Conservation (phyloP, 495 filamentous ascomycete genomes). For the Geoglossum glabrum region DNA sequence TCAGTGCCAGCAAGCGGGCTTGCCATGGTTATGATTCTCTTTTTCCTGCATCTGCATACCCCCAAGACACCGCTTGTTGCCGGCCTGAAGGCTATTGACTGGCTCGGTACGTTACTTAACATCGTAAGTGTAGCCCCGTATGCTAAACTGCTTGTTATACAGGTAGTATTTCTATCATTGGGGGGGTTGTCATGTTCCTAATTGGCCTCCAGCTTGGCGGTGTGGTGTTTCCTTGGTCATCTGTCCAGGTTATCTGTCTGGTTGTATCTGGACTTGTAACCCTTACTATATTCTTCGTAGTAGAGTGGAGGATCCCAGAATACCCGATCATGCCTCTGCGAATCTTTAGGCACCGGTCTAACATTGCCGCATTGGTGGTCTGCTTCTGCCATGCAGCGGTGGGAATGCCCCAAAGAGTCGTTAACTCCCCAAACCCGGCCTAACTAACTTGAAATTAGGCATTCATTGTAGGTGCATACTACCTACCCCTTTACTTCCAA, state of each 20-base stretch:
- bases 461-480: conserved; percentile 30
- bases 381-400: conserved; percentile 31
- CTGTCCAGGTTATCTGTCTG: conserved; percentile 25
- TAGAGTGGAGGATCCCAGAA: conserved; percentile 21
- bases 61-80: conserved; percentile 48
- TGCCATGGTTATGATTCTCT: conserved; percentile 41
- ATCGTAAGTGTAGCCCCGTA: conserved; percentile 26
- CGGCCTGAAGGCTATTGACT: conserved; percentile 44
- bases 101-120: conserved; percentile 24
- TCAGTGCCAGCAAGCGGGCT: conserved; percentile 50
- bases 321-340: conserved; percentile 33
- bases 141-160: conserved; percentile 34
- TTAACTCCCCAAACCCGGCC: not conserved
- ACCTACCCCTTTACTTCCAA: conserved; percentile 43
- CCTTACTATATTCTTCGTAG: conserved; percentile 16
- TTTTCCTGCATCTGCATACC: conserved; percentile 58
- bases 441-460: not conserved
- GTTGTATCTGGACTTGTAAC: conserved; percentile 22
- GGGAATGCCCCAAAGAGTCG: not conserved
- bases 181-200: not conserved
- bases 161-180: conserved; percentile 21
- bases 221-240: conserved; percentile 28
- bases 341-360: conserved; percentile 29
- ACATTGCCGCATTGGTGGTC: conserved; percentile 22
- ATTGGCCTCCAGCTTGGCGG: conserved; percentile 13